A percentile compares a stretch with the other conserved stretches of the same genome.
phyloP scores from a whole-genome alignment of 768 basidiomycete species.

The Aureoboletus auriporus region DNA sequence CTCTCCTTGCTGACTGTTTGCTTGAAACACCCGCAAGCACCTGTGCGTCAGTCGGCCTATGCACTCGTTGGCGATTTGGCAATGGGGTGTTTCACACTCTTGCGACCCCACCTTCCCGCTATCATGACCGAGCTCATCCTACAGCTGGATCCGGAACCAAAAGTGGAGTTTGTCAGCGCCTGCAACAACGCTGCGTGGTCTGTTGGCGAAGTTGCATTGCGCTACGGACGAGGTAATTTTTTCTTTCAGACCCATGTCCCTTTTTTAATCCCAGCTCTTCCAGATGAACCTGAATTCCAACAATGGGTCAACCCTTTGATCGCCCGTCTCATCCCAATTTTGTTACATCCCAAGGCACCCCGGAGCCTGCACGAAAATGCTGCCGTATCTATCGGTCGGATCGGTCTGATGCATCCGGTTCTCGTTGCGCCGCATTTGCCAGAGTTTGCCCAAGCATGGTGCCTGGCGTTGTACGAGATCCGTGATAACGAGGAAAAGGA shows the following conservation, averaged over 20 bases:
- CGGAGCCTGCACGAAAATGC: slow-evolving; percentile 96
- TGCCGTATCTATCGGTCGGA: slow-evolving; percentile 95
- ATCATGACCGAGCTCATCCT: slow-evolving; percentile 88
- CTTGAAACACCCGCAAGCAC: slow-evolving; percentile 92
- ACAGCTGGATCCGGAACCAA: slow-evolving; percentile 91
- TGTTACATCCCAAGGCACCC: slow-evolving; percentile 89
- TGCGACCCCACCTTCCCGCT: slow-evolving; percentile 80
- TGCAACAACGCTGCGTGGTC: slow-evolving; percentile 99
- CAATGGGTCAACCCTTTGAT: slow-evolving; percentile 90
- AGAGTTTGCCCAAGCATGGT: slow-evolving; percentile 95
- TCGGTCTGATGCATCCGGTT: slow-evolving; percentile 88
- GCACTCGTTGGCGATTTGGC: slow-evolving; percentile 98
- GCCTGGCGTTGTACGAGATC: slow-evolving; percentile 95
- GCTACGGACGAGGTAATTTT: slow-evolving; percentile 70
- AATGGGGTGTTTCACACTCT: slow-evolving; percentile 86
- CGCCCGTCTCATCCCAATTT: slow-evolving; percentile 85
- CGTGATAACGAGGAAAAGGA: slow-evolving; percentile 99
- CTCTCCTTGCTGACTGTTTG: slow-evolving; percentile 82
- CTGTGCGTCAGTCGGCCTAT: slow-evolving; percentile 94
- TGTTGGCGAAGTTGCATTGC: slow-evolving; percentile 96
- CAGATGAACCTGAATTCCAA: slow-evolving; percentile 83
- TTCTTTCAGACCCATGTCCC: not conserved
- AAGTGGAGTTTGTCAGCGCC: slow-evolving; percentile 91
- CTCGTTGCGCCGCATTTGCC: slow-evolving; percentile 86
- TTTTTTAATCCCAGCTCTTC: slow-evolving; percentile 7